Evolutionary conservation across 106 monocot genomes (phyloP), one percentile per base, ranked within the genome.

Genomic region (Platanthera guangdongensis): DNA sequence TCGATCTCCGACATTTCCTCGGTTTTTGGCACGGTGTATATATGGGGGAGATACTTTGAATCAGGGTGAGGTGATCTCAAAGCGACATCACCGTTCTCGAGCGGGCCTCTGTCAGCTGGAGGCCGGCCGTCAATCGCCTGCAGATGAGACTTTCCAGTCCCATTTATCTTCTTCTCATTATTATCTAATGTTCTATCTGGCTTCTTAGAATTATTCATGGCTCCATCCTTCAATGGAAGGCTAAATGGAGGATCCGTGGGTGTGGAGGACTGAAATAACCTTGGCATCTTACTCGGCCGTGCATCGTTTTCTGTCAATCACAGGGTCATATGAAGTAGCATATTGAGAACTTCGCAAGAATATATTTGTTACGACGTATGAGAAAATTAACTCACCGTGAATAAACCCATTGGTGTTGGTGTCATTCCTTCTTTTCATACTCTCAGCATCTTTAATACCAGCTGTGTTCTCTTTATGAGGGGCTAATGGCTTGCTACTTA

Each of bases 11-110:
- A 59, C 81, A 75, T 88, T 75, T 86, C 88, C 13, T 83, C 86
- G 81, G 85, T 76, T 83, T 88, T 83, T 10, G 90, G 93, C 30
- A 88, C 62, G 21, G 64, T 63, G 74, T 88, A 87, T 74, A 90
- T 75, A 11, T 74, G 68, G 70, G 47, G 76, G 10, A 90, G 81
- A 78, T 80, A 86, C 72, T 86, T 94, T 13, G 74, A 49, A 81
- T 94, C 93, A 4, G 88, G 86, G 60, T 90, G 90, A 74, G 90
- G 86, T 30, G 82, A 67, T 64, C 49, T 88, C 4, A 6, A 57
- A 49, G 63, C 65, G 65, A 76, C 28, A 16, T 77, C 75, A 30
- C 65, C 65, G 50, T 69, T 86, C 55, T 75, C 82, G 30, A 32
- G 47, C 47, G 47, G 75, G 19, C 39, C 74, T 6, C 57, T 52